Conservation (phyloP, 2,329 filamentous ascomycete species). For the Arachnopeziza araneosa region DNA sequence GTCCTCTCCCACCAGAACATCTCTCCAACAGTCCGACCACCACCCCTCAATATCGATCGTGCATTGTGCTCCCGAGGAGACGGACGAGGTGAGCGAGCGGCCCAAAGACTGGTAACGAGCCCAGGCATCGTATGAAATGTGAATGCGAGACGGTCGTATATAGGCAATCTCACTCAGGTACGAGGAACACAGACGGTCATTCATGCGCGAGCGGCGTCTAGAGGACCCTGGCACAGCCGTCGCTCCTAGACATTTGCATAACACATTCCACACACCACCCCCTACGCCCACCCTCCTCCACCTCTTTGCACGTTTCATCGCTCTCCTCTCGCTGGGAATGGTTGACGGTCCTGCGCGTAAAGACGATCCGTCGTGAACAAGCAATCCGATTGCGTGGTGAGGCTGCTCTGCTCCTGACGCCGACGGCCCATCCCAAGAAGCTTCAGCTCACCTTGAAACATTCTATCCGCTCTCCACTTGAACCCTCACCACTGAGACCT, state of each 20-base stretch:
- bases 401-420: background rate
- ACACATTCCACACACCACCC: constrained; percentile 16
- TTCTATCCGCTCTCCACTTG: background rate
- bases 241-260: constrained; percentile 12
- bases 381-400: background rate
- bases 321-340: constrained; percentile 7
- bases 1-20: too few species aligned
- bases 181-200: constrained; percentile 5
- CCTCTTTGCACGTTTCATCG: constrained; percentile 11
- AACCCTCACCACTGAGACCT: background rate
- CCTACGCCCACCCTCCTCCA: constrained; percentile 3
- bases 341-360: background rate
- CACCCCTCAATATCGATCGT: too few species aligned
- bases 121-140: background rate
- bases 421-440: background rate
- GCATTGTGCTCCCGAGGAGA: too few species aligned
- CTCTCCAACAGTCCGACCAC: too few species aligned
- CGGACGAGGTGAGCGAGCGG: too few species aligned
- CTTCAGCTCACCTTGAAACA: background rate
- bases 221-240: background rate
- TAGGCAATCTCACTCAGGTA: constrained; percentile 7
- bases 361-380: background rate
- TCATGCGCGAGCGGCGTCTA: constrained; percentile 10
- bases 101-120: background rate
- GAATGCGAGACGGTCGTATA: background rate